Conservation (phyloP, 768 basidiomycete genomes). For the Collybiopsis confluens region DNA sequence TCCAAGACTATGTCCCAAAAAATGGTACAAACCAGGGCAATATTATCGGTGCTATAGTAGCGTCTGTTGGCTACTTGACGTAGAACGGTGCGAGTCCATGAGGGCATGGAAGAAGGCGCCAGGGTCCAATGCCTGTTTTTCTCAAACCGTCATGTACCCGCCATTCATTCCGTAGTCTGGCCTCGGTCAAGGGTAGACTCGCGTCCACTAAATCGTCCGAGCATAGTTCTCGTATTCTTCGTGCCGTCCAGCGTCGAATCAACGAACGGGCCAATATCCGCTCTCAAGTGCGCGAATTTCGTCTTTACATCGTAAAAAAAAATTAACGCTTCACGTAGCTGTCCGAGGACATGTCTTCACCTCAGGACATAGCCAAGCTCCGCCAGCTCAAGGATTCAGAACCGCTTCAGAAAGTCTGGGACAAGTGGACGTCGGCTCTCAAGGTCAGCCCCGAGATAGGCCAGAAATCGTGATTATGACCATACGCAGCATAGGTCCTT, state of each 20-base stretch:
- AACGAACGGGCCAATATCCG: constrained; percentile 42
- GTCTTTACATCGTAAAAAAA: constrained; percentile 8
- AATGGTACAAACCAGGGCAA: neutral
- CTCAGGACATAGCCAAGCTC: constrained; percentile 53
- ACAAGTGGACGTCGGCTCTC: constrained; percentile 49
- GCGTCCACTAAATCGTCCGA: neutral
- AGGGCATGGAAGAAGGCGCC: neutral
- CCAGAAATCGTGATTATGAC: constrained; percentile 9
- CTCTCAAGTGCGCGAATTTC: constrained; percentile 33
- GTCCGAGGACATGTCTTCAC: constrained; percentile 47
- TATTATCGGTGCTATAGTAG: neutral
- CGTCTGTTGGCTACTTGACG: neutral
- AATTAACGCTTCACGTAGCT: constrained; percentile 39
- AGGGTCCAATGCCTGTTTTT: neutral
- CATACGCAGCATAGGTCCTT: constrained; percentile 49
- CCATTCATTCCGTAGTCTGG: constrained; percentile 2
- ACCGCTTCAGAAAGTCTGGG: constrained; percentile 65
- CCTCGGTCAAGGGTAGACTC: neutral
- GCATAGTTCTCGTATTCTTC: constrained; percentile 49
- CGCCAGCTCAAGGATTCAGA: constrained; percentile 69
- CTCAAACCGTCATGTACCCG: constrained; percentile 5
- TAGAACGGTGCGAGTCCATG: constrained; percentile 2
- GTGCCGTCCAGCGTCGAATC: constrained; percentile 49
- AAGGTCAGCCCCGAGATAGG: constrained; percentile 31
- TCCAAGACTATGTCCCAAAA: too few relatives aligned